These are phyloP conservation scores for Penicillium oxalicum DNA, from an alignment of 2,329 filamentous ascomycete genomes.

Conservation along the genomic window DNA sequence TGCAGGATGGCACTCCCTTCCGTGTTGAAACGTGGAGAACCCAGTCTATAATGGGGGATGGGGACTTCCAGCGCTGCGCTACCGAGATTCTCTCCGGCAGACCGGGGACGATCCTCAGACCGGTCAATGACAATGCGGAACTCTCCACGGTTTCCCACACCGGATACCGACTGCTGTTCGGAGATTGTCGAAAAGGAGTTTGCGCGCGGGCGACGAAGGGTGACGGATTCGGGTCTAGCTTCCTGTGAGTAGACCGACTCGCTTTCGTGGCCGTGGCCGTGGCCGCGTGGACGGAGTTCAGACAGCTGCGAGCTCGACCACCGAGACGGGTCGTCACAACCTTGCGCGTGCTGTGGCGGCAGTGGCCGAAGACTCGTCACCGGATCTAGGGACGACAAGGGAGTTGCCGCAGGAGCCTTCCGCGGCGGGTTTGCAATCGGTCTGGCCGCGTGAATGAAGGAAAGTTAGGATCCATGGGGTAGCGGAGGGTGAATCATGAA, in stretches of 20 bases:
- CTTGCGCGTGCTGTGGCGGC: conserved; percentile 26
- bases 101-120: conserved; percentile 58
- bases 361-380: conserved; percentile 52
- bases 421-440: conserved; percentile 32
- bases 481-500: not conserved
- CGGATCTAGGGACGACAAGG: conserved; percentile 46
- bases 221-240: conserved; percentile 17
- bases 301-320: conserved; percentile 41
- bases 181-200: conserved; percentile 73
- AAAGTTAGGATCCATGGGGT: conserved; percentile 11
- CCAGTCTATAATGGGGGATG: conserved; percentile 79
- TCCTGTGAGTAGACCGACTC: conserved; percentile 19
- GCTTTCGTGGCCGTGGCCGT: conserved; percentile 16
- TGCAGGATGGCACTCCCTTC: conserved; percentile 71
- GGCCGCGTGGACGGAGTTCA: conserved; percentile 29
- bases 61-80: conserved; percentile 61
- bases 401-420: conserved; percentile 28
- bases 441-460: conserved; percentile 15
- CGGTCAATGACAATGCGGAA: conserved; percentile 78
- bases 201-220: conserved; percentile 52
- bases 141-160: conserved; percentile 52
- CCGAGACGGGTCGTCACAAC: conserved; percentile 29
- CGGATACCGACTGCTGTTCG: conserved; percentile 47
- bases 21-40: conserved; percentile 71
- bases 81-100: conserved; percentile 51